Evolutionary conservation across 169 alveolate genomes (phyloP).

Genomic region (Plasmodium chabaudi): DNA sequence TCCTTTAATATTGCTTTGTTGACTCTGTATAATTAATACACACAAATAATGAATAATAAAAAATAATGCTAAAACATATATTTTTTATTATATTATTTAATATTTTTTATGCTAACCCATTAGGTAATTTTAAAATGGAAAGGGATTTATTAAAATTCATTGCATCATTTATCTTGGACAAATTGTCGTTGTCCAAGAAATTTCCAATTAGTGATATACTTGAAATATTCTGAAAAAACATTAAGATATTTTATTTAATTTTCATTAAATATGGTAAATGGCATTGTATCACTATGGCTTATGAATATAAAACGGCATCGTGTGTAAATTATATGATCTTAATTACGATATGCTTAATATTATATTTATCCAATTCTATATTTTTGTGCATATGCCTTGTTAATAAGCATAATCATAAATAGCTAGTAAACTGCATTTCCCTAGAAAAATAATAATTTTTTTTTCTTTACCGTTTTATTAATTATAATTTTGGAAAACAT

Average conservation of each 20-base stretch:
- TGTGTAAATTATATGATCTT: too few relatives aligned
- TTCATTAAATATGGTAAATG: neutral
- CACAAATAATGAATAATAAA: neutral
- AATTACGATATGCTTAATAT: too few relatives aligned
- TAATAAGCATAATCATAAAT: too few relatives aligned
- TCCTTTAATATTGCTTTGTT: constrained; percentile 40
- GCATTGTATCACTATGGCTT: too few relatives aligned
- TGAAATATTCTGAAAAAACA: constrained; percentile 32
- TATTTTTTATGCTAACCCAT: constrained; percentile 24
- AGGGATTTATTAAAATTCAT: constrained; percentile 52
- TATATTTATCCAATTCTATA: too few relatives aligned
- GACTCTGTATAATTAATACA: constrained; percentile 34
- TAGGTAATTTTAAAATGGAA: constrained; percentile 50
- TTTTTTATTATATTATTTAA: neutral
- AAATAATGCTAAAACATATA: neutral
- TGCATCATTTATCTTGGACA: constrained; percentile 61
- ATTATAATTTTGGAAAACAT: constrained; percentile 27
- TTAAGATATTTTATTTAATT: neutral
- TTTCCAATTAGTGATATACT: constrained; percentile 50
- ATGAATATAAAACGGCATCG: too few relatives aligned
- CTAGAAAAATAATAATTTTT: constrained; percentile 22
- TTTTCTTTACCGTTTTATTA: constrained; percentile 40
- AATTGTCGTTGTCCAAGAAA: constrained; percentile 27
- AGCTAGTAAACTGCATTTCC: neutral
- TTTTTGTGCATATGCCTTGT: too few relatives aligned